Conservation (phyloP, 1,139 yeast species). For the Saccharomyces hybrid region DNA sequence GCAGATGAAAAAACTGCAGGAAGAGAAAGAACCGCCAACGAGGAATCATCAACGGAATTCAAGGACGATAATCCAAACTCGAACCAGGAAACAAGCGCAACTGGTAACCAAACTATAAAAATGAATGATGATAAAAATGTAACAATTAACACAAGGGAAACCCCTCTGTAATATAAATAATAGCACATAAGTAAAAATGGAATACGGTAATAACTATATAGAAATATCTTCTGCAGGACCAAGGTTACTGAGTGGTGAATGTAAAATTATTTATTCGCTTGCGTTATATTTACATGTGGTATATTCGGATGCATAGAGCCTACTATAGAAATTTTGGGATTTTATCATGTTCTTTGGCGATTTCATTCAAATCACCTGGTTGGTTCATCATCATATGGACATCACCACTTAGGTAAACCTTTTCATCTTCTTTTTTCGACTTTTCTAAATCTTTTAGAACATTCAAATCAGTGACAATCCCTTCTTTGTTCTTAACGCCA, state of each 20-base stretch:
- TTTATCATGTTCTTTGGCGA: constrained; percentile 21
- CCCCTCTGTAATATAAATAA: not conserved
- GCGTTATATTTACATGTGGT: not conserved
- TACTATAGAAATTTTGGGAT: constrained; percentile 7
- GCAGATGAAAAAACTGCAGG: not conserved
- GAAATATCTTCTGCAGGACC: not conserved
- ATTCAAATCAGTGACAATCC: constrained; percentile 7
- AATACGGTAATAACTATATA: not conserved
- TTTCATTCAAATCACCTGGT: not conserved
- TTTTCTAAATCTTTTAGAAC: constrained; percentile 16
- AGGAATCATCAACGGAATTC: not conserved
- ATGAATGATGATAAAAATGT: not conserved
- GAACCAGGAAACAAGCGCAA: not conserved
- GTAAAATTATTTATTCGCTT: not conserved
- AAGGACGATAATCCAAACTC: not conserved
- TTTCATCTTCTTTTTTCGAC: constrained; percentile 17
- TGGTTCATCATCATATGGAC: not conserved
- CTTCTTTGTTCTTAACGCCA: not conserved
- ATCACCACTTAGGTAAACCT: constrained; percentile 9
- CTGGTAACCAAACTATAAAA: not conserved
- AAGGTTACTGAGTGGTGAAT: not conserved
- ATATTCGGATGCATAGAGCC: not conserved
- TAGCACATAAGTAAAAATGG: not conserved
- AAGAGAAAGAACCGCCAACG: not conserved
- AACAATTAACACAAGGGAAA: not conserved